Base-by-base conservation (phyloP, 164 flowering plant genomes). In the Chloranthus sessilifolius region DNA sequence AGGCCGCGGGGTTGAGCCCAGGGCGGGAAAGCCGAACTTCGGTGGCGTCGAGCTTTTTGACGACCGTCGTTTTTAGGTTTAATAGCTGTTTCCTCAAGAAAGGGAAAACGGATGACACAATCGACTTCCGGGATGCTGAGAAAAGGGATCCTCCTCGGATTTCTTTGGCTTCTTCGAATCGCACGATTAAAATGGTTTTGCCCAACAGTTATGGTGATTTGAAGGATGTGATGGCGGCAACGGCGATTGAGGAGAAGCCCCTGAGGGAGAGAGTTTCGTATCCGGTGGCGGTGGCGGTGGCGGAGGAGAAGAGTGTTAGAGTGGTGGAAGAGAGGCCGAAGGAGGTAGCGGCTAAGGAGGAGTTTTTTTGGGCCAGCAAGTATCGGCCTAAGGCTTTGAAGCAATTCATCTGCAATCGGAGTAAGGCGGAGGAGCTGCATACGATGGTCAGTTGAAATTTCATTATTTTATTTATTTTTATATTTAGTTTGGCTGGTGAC, bases 391-490 rank as follows among this genome's bases (percentile, higher is more conserved):
- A 27, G 30, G 46, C 55, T 30, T 56, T 83, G 33, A 56, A 65
- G 20, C 71, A 83, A 22, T 83, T 81, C 66, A 66, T 81, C 11
- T 83, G 91, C 71, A 77, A 83, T 46, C 57, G 61, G 33, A 60
- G 53, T 33, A 63, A 56, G 35, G 87, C 80, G 1, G 47, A 56
- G 23, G 34, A 50, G 3, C 51, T 83, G 35, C 72, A 68, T 50
- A 55, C 12, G 31, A 7, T 70, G 67, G 85, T 81, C 20, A 58
- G 73, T 33, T 3, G 24, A 14, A 16, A 17, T 8, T 11, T 7
- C 17, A 3, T 25, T 14, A 2, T 34, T 25, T 26, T n/a, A n/a
- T n/a, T n/a, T n/a, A n/a, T n/a, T n/a, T n/a, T n/a, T n/a, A n/a
- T n/a, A n/a, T n/a, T n/a, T n/a, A n/a, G n/a, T n/a, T n/a, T n/a